These are phyloP conservation scores for Eimeria acervulina DNA, from an alignment of 169 alveolate genomes.

Conservation along the genomic window DNA sequence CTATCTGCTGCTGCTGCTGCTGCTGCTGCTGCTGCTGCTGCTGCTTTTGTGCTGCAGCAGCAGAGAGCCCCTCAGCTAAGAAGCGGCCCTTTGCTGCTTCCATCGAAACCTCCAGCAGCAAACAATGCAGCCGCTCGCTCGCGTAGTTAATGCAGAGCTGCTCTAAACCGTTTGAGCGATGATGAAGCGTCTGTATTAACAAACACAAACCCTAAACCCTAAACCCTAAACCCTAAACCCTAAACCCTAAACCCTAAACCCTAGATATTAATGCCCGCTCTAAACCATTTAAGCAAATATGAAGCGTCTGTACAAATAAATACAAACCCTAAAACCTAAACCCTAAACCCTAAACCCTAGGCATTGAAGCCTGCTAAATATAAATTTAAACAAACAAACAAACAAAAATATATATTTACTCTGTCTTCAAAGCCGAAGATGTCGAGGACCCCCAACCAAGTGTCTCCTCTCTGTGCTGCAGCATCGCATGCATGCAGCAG, in stretches of 20 bases:
- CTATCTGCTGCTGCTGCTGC: too few species aligned
- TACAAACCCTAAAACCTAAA: too few species aligned
- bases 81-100: not conserved
- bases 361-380: too few species aligned
- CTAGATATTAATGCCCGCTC: too few species aligned
- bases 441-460: conserved; percentile 56
- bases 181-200: not conserved
- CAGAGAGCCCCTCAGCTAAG: not conserved
- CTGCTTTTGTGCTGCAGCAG: not conserved
- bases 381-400: too few species aligned
- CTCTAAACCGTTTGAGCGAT: conserved; percentile 25
- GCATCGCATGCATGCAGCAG: not conserved
- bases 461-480: not conserved
- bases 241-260: too few species aligned
- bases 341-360: too few species aligned
- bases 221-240: too few species aligned
- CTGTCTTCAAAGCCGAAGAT: conserved; percentile 56
- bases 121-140: conserved; percentile 53
- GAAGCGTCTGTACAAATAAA: not conserved
- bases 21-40: not conserved
- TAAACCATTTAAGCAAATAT: not conserved
- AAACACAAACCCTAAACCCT: too few species aligned
- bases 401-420: too few species aligned
- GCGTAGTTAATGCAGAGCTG: conserved; percentile 79
- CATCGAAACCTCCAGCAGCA: conserved; percentile 10